Conservation (phyloP, 2,329 filamentous ascomycete species). For the Ophiobolus disseminans region DNA sequence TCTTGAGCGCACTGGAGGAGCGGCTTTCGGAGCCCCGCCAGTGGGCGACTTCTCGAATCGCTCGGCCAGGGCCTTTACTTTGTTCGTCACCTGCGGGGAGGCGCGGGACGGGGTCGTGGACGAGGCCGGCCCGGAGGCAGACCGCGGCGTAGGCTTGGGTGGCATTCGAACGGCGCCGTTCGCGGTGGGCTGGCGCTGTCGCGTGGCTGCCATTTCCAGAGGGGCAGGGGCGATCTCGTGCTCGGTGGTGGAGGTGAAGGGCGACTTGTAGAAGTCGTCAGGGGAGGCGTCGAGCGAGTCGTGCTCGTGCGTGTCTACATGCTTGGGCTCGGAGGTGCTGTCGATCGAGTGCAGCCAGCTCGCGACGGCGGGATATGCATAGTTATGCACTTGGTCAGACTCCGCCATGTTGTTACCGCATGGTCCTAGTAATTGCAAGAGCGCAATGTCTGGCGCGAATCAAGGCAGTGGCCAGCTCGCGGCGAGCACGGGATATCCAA, state of each 20-base stretch:
- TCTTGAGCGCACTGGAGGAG: constrained; percentile 27
- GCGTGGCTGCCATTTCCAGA: constrained; percentile 19
- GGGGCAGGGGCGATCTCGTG: constrained; percentile 4
- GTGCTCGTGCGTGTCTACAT: constrained; percentile 13
- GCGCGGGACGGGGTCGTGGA: constrained; percentile 29
- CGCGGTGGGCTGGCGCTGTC: constrained; percentile 37
- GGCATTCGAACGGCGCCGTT: constrained; percentile 37
- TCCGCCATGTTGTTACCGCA: constrained; percentile 42
- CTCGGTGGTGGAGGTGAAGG: constrained; percentile 24
- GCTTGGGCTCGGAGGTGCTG: constrained; percentile 8
- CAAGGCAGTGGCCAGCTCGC: constrained; percentile 27
- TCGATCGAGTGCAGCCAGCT: constrained; percentile 47
- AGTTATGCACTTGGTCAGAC: constrained; percentile 40
- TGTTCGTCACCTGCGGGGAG: constrained; percentile 34
- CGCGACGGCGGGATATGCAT: constrained; percentile 41
- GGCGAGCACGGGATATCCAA: constrained; percentile 3
- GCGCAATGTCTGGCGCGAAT: constrained; percentile 32
- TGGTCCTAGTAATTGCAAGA: constrained; percentile 34
- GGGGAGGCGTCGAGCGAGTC: constrained; percentile 31
- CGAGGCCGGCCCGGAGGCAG: constrained; percentile 40
- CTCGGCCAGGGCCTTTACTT: constrained; percentile 47
- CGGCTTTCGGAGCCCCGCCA: constrained; percentile 27
- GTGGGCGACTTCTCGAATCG: constrained; percentile 45
- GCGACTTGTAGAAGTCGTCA: constrained; percentile 43
- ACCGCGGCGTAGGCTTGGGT: constrained; percentile 32